These are phyloP conservation scores for Vitellaria paradoxa DNA, from an alignment of 179 eudicot genomes.

Conservation along the genomic window DNA sequence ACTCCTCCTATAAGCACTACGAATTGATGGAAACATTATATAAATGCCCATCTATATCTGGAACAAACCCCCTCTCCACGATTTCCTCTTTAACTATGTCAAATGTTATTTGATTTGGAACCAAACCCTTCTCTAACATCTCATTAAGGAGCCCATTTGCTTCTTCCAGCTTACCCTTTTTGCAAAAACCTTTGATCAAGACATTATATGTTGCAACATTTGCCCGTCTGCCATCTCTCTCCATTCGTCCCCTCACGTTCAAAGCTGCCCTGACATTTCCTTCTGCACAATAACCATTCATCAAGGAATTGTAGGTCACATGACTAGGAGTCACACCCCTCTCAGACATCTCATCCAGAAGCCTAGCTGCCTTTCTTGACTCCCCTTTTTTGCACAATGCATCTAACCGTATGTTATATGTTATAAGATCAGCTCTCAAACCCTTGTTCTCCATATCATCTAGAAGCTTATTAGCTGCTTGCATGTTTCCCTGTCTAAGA, in stretches of 20 bases:
- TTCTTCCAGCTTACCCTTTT: slow-evolving; percentile 29
- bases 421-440: slow-evolving; percentile 54
- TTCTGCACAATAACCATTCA: slow-evolving; percentile 55
- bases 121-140: slow-evolving; percentile 32
- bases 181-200: slow-evolving; percentile 25
- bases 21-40: not conserved
- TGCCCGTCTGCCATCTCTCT: slow-evolving; percentile 22
- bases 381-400: slow-evolving; percentile 60
- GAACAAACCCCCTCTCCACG: slow-evolving; percentile 25
- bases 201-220: slow-evolving; percentile 28
- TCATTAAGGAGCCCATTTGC: slow-evolving; percentile 29
- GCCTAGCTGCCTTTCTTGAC: slow-evolving; percentile 37
- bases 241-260: slow-evolving; percentile 23
- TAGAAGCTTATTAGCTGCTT: slow-evolving; percentile 49
- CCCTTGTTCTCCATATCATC: slow-evolving; percentile 53
- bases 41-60: slow-evolving; percentile 22
- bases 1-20: not conserved
- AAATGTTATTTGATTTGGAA: slow-evolving; percentile 25
- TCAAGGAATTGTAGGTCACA: slow-evolving; percentile 49
- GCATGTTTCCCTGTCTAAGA: slow-evolving; percentile 43
- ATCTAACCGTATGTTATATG: slow-evolving; percentile 54
- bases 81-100: slow-evolving; percentile 28
- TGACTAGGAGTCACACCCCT: slow-evolving; percentile 41
- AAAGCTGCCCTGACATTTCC: slow-evolving; percentile 22
- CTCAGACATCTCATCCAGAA: slow-evolving; percentile 50